Conservation (phyloP, 129 eudicot species). For the Apium graveolens region DNA sequence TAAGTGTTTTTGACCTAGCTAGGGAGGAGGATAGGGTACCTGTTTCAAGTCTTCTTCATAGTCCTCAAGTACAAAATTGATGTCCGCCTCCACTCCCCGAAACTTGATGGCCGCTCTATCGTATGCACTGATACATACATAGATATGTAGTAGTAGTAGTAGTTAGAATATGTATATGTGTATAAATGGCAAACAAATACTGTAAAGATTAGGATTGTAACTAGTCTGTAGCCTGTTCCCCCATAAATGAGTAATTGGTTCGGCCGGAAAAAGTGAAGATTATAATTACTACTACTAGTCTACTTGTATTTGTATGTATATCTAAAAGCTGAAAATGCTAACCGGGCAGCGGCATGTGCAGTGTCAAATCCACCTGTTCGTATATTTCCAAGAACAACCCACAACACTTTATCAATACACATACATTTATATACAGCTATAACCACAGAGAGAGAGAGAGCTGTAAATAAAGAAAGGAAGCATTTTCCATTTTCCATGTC, state of each 20-base stretch:
- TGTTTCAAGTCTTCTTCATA: constrained; percentile 73
- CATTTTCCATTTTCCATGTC: not conserved
- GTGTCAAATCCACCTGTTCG: constrained; percentile 78
- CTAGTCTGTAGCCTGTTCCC: not conserved
- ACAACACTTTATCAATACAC: not conserved
- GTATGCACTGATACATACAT: constrained; percentile 44
- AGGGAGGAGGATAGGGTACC: too few species aligned
- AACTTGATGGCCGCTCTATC: constrained; percentile 82
- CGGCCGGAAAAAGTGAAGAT: constrained; percentile 4
- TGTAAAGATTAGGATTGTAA: not conserved
- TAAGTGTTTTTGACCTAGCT: constrained; percentile 2
- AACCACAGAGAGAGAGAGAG: not conserved
- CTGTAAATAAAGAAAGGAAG: not conserved
- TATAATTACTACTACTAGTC: not conserved
- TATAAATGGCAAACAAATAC: not conserved
- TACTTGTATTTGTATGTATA: not conserved
- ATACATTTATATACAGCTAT: not conserved
- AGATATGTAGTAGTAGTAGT: too few species aligned
- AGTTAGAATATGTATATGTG: constrained; percentile 1
- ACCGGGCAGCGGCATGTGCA: constrained; percentile 91
- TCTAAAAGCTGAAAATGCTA: constrained; percentile 17
- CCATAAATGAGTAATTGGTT: not conserved
- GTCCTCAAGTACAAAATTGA: constrained; percentile 53
- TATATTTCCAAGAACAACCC: constrained; percentile 4
- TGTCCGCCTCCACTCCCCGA: constrained; percentile 80